A percentile compares a stretch with the other conserved stretches of the same genome.
Evolutionary conservation across 176 grass and related monocot genomes (phyloP).

Genomic region (Alopecurus myosuroides): DNA sequence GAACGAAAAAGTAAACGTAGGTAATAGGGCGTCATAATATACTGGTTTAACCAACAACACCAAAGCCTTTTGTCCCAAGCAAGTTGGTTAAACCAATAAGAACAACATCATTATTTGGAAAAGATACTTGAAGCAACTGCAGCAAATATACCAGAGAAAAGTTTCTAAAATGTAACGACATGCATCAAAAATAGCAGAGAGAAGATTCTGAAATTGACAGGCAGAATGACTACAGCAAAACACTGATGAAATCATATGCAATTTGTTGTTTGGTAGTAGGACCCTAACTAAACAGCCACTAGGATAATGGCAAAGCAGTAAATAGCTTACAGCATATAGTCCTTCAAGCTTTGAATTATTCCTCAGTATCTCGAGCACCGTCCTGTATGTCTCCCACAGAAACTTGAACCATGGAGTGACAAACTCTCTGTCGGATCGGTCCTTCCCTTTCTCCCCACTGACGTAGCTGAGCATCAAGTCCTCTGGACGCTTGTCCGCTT

Average conservation of each 20-base stretch:
- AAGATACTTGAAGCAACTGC: background rate
- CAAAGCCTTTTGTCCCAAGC: background rate
- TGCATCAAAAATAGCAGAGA: too few species aligned
- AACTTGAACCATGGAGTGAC: slow-evolving; percentile 99
- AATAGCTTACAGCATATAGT: slow-evolving; percentile 77
- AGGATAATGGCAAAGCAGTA: background rate
- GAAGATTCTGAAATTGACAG: background rate
- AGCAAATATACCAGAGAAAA: background rate
- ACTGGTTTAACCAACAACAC: background rate
- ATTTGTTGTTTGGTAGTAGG: background rate
- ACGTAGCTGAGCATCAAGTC: slow-evolving; percentile 97
- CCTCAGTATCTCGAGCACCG: slow-evolving; percentile 83
- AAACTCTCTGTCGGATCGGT: slow-evolving; percentile 82
- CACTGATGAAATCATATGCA: background rate
- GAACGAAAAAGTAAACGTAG: background rate
- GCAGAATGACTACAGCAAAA: background rate
- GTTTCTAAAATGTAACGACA: background rate
- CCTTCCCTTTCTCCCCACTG: slow-evolving; percentile 94
- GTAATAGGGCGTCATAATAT: background rate
- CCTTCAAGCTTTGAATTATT: slow-evolving; percentile 98
- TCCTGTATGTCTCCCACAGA: slow-evolving; percentile 95
- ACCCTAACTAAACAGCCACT: too few species aligned
- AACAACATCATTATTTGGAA: background rate
- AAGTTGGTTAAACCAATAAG: background rate
- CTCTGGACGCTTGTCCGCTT: slow-evolving; percentile 90